A percentile compares a stretch with the other conserved stretches of the same genome.
phyloP scores from a whole-genome alignment of 768 basidiomycete genomes.

The Agaricus subrufescens region DNA sequence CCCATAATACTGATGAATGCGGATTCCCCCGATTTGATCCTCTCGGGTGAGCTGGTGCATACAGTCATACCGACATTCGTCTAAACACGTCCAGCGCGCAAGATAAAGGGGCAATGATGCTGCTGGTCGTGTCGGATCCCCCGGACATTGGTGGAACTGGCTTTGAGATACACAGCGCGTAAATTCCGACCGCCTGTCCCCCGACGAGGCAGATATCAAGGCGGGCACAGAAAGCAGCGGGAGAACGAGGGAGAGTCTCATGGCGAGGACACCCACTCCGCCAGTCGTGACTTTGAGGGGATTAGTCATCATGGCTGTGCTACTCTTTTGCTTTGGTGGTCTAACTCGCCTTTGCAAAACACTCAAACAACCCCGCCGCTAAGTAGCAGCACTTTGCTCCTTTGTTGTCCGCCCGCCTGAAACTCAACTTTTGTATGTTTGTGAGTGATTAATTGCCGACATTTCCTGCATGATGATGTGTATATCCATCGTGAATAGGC shows the following conservation, averaged over 20 bases:
- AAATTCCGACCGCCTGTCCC: constrained; percentile 56
- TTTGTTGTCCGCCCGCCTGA: background rate
- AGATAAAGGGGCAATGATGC: constrained; percentile 55
- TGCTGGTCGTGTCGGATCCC: constrained; percentile 19
- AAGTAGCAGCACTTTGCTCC: background rate
- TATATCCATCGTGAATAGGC: background rate
- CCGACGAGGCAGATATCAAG: constrained; percentile 45
- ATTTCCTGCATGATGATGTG: background rate
- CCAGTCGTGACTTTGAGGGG: background rate
- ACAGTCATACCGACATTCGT: constrained; percentile 88
- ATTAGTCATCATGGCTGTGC: constrained; percentile 8
- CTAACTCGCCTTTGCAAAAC: background rate
- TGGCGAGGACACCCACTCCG: background rate
- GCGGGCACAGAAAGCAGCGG: background rate
- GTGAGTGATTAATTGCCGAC: background rate
- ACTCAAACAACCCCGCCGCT: background rate
- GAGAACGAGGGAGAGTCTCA: background rate
- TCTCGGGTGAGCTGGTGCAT: constrained; percentile 73
- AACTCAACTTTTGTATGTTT: background rate
- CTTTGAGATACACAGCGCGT: constrained; percentile 47
- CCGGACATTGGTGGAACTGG: constrained; percentile 32
- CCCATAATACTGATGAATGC: constrained; percentile 80
- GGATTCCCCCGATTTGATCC: constrained; percentile 35
- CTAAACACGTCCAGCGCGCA: constrained; percentile 83
- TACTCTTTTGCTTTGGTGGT: background rate